phyloP scores from a whole-genome alignment of 257 asterid genomes.

The Nicotiana noctiflora region DNA sequence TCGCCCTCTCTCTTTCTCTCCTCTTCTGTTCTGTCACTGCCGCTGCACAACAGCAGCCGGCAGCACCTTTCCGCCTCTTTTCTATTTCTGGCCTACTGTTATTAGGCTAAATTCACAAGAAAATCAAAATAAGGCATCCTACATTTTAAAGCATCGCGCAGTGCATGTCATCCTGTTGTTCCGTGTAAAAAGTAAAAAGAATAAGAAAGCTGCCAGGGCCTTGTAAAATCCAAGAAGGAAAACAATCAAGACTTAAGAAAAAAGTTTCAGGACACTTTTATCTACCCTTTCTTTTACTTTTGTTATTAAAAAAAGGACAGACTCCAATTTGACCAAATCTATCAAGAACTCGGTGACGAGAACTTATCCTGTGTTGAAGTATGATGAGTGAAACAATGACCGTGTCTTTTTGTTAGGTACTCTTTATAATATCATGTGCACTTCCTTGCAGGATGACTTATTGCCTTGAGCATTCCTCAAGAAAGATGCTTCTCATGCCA shows the following conservation, averaged over 20 bases:
- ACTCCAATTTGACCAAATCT: not conserved
- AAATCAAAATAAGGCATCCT: not conserved
- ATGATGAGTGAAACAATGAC: not conserved
- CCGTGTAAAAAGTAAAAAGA: not conserved
- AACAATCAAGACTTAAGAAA: not conserved
- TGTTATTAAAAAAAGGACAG: not conserved
- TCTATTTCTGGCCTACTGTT: no score
- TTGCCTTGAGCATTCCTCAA: conserved; percentile 93
- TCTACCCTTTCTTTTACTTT: not conserved
- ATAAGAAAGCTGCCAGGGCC: not conserved
- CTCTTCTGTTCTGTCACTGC: no score
- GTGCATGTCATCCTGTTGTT: not conserved
- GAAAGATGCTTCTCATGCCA: conserved; percentile 92
- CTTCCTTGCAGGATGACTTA: conserved; percentile 78
- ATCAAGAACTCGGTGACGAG: not conserved
- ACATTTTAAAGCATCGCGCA: not conserved
- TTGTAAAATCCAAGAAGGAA: not conserved
- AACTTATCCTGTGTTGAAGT: not conserved
- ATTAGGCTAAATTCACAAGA: no score
- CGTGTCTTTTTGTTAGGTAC: not conserved
- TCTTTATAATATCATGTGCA: conserved; percentile 5
- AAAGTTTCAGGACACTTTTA: not conserved
- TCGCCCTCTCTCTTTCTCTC: no score
- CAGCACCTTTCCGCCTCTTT: no score
- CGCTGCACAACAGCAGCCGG: no score